phyloP scores from a whole-genome alignment of 352 stramenopile genomes.

The Phytopythium mirpurense region DNA sequence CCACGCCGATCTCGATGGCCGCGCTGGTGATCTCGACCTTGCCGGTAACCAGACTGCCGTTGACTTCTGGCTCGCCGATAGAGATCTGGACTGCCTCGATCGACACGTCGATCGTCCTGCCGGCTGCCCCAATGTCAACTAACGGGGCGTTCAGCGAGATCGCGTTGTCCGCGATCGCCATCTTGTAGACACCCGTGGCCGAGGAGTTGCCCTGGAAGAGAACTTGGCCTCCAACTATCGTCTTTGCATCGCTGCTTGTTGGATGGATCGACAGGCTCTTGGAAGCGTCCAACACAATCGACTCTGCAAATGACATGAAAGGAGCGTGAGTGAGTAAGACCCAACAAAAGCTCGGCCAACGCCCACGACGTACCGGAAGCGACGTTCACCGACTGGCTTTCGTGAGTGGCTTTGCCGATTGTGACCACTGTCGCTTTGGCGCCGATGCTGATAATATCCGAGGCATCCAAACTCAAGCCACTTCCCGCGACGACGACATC shows the following conservation, averaged over 20 bases:
- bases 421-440: slow-evolving; percentile 15
- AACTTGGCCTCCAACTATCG: slow-evolving; percentile 24
- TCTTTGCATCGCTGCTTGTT: slow-evolving; percentile 13
- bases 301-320: not conserved
- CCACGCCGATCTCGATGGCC: slow-evolving; percentile 24
- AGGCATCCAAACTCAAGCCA: slow-evolving; percentile 20
- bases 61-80: slow-evolving; percentile 24
- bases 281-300: slow-evolving; percentile 24
- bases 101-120: slow-evolving; percentile 17
- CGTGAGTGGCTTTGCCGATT: slow-evolving; percentile 17
- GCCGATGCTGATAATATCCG: slow-evolving; percentile 21
- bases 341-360: not conserved
- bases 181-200: slow-evolving; percentile 7
- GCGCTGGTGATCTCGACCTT: slow-evolving; percentile 23
- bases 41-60: slow-evolving; percentile 14
- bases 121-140: slow-evolving; percentile 22
- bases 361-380: slow-evolving; percentile 11
- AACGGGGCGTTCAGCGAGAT: slow-evolving; percentile 17
- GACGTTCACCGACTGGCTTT: slow-evolving; percentile 26
- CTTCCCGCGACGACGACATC: slow-evolving; percentile 20
- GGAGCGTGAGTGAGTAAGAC: not conserved
- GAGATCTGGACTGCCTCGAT: slow-evolving; percentile 26
- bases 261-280: slow-evolving; percentile 23
- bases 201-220: slow-evolving; percentile 24
- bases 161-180: slow-evolving; percentile 18